Evolutionary conservation across 108 stramenopile genomes (phyloP), one percentile per base, ranked within the genome.

Genomic region (Pseudonitzschia pungens): DNA sequence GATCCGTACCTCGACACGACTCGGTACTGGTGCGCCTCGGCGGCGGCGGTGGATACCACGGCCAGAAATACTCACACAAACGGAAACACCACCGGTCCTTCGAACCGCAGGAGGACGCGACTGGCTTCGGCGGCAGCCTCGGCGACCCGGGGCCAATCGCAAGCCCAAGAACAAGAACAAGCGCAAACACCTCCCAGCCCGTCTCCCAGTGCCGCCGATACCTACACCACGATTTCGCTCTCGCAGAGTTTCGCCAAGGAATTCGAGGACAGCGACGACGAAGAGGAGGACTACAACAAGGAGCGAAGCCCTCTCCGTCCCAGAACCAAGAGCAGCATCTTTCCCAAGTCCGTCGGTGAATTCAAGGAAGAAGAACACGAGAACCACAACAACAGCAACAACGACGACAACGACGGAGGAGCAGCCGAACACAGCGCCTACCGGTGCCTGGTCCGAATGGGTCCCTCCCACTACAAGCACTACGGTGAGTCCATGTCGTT

Each of bases 361-460:
- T 32, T 40, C 11, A 62, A 33, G 60, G 40, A 62, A 33, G 33
- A 62, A 9, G 40, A 62, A 0, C 18, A 62, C 28, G 59, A 40
- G 24, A 14, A 14, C 27, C 11, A n/a, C n/a, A 62, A 11, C 36
- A 12, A 29, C 40, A 62, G 32, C 20, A 33, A 62, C 40, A 14
- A 0, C 8, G n/a, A 33, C 40, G n/a, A 22, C 8, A 48, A 67
- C 28, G 26, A 48, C 5, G 22, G 22, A 12, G 9, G 36, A 26
- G n/a, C 22, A 32, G 29, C 22, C n/a, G 31, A 65, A 4, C 15
- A 41, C 42, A 65, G 40, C 15, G 64, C 64, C 36, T 67, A 67
- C 44, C 43, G 48, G 65, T 67, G 22, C 42, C 44, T 67, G 42
- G 22, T 67, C 22, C 65, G 65, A 16, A 67, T 67, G 65, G n/a